Percentiles rank a stretch among this genome's conserved stretches.
These are phyloP conservation scores for Talaromyces stipitatus DNA, from an alignment of 495 filamentous ascomycete genomes.

Conservation along the genomic window DNA sequence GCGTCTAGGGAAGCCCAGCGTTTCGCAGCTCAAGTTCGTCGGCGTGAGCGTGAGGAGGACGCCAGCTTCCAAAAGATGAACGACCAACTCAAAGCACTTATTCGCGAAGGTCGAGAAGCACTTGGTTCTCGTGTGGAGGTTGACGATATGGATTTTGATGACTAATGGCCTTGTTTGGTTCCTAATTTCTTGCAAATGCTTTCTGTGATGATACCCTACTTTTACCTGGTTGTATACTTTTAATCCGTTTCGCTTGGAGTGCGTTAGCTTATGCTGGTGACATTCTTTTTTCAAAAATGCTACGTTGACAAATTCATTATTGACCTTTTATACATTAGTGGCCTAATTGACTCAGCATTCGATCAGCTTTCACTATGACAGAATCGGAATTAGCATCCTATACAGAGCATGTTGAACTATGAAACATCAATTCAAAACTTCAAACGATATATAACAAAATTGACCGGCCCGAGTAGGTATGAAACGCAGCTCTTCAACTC, in stretches of 20 bases:
- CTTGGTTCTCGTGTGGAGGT: conserved; percentile 74
- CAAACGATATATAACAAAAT: background rate
- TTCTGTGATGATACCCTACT: conserved; percentile 2
- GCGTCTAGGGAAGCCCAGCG: conserved; percentile 56
- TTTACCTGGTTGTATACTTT: background rate
- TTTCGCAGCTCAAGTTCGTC: conserved; percentile 55
- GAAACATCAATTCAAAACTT: background rate
- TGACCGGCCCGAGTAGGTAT: background rate
- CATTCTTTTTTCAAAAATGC: background rate
- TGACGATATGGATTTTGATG: conserved; percentile 47
- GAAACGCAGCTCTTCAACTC: no score
- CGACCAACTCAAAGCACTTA: conserved; percentile 71
- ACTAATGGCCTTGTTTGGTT: conserved; percentile 4
- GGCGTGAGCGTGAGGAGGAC: conserved; percentile 72
- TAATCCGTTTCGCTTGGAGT: background rate
- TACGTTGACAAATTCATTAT: background rate
- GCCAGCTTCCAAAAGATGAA: conserved; percentile 71
- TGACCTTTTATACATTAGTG: background rate
- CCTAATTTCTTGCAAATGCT: background rate
- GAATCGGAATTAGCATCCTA: no score
- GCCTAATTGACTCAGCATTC: no score
- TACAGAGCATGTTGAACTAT: background rate
- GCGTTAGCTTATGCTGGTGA: background rate
- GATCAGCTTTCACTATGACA: no score
- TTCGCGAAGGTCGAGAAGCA: conserved; percentile 79